phyloP scores from a whole-genome alignment of 129 eudicot species.

The Deinandra increscens region DNA sequence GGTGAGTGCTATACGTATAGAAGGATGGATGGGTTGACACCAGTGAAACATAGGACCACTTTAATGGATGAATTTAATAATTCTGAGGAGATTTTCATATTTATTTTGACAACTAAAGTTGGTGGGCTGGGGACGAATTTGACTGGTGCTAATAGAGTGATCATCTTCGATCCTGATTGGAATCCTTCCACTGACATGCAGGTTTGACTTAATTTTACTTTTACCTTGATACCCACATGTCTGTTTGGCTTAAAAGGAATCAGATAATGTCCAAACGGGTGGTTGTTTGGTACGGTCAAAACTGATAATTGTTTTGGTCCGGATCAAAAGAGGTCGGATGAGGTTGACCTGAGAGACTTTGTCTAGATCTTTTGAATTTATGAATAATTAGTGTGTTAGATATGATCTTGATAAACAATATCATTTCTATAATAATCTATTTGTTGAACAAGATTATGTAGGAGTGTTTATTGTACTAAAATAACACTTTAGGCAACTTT shows the following conservation, averaged over 20 bases:
- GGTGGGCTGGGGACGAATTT: slow-evolving; percentile 96
- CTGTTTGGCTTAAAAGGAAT: neutral
- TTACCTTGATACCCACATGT: neutral
- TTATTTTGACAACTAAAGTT: slow-evolving; percentile 90
- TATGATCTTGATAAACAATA: neutral
- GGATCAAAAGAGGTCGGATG: neutral
- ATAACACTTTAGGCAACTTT: neutral
- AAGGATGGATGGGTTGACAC: slow-evolving; percentile 94
- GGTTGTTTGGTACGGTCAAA: neutral
- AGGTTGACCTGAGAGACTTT: neutral
- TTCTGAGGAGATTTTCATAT: slow-evolving; percentile 68
- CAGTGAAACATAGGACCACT: slow-evolving; percentile 79
- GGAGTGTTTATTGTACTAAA: neutral
- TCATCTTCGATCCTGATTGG: slow-evolving; percentile 98
- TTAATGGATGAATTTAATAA: slow-evolving; percentile 89
- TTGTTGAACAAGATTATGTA: neutral
- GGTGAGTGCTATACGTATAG: slow-evolving; percentile 55
- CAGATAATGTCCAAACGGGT: neutral
- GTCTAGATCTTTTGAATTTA: neutral
- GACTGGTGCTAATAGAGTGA: slow-evolving; percentile 93
- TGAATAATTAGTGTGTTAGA: neutral
- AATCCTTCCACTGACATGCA: slow-evolving; percentile 97
- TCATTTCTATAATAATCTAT: neutral
- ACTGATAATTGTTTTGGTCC: neutral
- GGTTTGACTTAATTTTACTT: slow-evolving; percentile 42